Conservation (phyloP, 129 eudicot genomes). For the Smallanthus sonchifolius region DNA sequence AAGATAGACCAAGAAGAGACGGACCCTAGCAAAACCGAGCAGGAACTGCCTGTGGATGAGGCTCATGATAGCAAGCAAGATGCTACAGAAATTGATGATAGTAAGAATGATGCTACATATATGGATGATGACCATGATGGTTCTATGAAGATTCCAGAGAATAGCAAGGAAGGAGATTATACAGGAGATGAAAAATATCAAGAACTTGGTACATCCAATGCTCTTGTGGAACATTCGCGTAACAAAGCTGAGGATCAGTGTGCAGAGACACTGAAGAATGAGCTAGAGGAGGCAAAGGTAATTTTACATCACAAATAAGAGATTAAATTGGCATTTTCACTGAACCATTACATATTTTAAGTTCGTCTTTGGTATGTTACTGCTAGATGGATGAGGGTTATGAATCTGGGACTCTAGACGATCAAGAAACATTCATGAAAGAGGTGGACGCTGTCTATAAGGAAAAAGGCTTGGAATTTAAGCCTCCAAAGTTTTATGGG, state of each 20-base stretch:
- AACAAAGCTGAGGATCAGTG: conserved; percentile 33
- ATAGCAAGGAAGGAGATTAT: conserved; percentile 19
- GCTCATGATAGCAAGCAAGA: conserved; percentile 22
- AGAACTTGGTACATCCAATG: conserved; percentile 32
- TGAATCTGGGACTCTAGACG: conserved; percentile 83
- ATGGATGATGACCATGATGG: conserved; percentile 11
- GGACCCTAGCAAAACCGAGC: conserved; percentile 16
- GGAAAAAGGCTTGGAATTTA: conserved; percentile 60
- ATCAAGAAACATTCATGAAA: conserved; percentile 76
- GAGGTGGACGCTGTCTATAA: conserved; percentile 62
- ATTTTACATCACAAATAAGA: neutral
- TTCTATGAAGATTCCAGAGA: conserved; percentile 26
- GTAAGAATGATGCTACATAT: conserved; percentile 6
- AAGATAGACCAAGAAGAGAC: conserved; percentile 18
- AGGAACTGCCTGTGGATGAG: conserved; percentile 25
- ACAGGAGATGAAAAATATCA: conserved; percentile 28
- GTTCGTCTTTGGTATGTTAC: neutral
- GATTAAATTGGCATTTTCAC: conserved; percentile 7
- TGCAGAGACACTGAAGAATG: conserved; percentile 30
- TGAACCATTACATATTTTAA: conserved; percentile 5
- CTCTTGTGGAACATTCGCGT: conserved; percentile 30
- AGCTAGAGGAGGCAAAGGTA: conserved; percentile 38
- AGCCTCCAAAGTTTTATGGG: conserved; percentile 92
- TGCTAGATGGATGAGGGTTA: conserved; percentile 67
- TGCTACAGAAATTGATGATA: neutral